These are phyloP conservation scores for Brassica balearica DNA, from an alignment of 441 rosid species.

Conservation along the genomic window DNA sequence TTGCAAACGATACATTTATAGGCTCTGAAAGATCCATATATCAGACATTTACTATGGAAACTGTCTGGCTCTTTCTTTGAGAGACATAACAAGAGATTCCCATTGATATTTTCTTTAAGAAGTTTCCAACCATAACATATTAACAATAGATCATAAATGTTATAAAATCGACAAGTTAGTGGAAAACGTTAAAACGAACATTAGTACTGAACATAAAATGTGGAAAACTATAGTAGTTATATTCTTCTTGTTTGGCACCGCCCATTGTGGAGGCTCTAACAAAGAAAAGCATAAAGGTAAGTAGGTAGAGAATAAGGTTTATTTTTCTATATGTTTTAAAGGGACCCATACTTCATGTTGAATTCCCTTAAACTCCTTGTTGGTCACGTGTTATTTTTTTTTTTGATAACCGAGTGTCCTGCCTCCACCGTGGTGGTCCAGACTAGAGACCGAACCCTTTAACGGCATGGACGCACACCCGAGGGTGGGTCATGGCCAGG, in stretches of 20 bases:
- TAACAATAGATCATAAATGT: neutral
- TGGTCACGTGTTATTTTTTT: too few species aligned
- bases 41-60: neutral
- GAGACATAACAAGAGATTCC: neutral
- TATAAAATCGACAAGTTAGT: neutral
- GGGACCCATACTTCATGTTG: neutral
- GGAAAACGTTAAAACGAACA: neutral
- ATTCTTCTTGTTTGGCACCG: conserved; percentile 3
- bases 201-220: neutral
- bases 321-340: neutral
- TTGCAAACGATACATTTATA: neutral
- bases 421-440: too few species aligned
- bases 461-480: too few species aligned
- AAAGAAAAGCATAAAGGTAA: neutral
- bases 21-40: neutral
- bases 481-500: too few species aligned
- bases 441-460: too few species aligned
- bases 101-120: neutral
- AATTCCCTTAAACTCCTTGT: neutral
- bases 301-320: conserved; percentile 4
- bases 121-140: neutral
- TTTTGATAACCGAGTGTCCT: too few species aligned
- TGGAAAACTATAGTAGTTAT: neutral
- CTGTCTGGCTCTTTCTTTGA: neutral
- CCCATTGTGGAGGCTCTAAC: neutral